Conservation (phyloP, 2,329 filamentous ascomycete species). For the Apiospora marii region DNA sequence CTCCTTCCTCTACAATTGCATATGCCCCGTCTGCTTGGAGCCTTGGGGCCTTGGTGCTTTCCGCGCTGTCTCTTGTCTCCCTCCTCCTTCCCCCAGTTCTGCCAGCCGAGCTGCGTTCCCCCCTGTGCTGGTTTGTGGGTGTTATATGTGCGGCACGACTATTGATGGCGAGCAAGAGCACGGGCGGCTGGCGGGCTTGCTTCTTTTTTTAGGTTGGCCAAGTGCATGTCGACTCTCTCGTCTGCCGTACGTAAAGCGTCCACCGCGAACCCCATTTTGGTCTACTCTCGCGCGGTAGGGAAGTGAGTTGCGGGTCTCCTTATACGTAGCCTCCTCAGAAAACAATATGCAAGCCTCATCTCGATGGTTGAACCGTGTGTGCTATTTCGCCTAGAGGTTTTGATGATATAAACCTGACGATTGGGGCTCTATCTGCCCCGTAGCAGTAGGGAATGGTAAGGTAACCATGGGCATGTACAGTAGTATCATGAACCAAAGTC, state of each 20-base stretch:
- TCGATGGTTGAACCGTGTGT: slow-evolving; percentile 16
- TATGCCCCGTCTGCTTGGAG: slow-evolving; percentile 1
- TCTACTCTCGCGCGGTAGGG: slow-evolving; percentile 1
- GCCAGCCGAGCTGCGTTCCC: not conserved
- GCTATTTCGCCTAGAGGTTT: not conserved
- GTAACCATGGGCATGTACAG: not conserved
- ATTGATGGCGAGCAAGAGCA: not conserved
- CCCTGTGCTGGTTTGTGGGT: not conserved
- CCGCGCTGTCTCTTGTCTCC: not conserved
- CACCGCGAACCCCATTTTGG: not conserved
- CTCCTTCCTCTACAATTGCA: slow-evolving; percentile 9
- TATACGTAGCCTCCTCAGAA: not conserved
- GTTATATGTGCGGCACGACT: not conserved
- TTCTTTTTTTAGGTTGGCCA: not conserved
- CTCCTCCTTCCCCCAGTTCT: not conserved
- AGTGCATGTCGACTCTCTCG: not conserved
- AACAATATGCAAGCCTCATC: slow-evolving; percentile 13
- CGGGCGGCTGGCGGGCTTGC: not conserved
- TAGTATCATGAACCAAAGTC: not conserved
- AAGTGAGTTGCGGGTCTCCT: not conserved
- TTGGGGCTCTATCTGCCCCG: not conserved
- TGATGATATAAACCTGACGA: slow-evolving; percentile 12
- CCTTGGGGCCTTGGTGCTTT: not conserved
- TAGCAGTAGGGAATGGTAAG: not conserved
- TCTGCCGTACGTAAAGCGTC: slow-evolving; percentile 9